Evolutionary conservation across 176 grass and related monocot species (phyloP).

Genomic region (Ensete ventricosum): DNA sequence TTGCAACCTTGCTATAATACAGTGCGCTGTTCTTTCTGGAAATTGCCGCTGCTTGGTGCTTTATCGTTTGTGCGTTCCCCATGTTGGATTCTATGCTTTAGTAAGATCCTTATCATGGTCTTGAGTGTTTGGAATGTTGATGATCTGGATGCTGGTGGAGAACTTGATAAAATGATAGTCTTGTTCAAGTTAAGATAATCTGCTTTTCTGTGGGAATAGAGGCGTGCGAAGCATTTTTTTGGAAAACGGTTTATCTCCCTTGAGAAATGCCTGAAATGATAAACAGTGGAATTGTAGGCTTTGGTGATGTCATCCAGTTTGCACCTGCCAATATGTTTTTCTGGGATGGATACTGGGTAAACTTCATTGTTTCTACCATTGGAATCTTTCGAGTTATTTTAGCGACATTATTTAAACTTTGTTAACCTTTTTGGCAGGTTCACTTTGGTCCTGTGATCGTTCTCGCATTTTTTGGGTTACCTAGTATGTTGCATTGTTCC

Average conservation of each 20-base stretch:
- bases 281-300: background rate
- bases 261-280: conserved; percentile 16
- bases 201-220: conserved; percentile 1
- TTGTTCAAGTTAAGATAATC: conserved; percentile 11
- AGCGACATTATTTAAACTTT: background rate
- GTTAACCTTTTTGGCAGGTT: conserved; percentile 20
- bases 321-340: conserved; percentile 3
- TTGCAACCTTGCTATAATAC: conserved; percentile 5
- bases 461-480: conserved; percentile 3
- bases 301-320: conserved; percentile 15
- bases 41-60: conserved; percentile 29
- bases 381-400: conserved; percentile 1
- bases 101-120: background rate
- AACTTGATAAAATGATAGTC: background rate
- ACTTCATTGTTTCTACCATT: conserved; percentile 14
- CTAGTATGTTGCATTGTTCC: background rate
- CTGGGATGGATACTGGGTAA: conserved; percentile 22
- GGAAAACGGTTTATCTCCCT: conserved; percentile 1
- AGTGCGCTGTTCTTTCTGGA: conserved; percentile 19
- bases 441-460: conserved; percentile 6
- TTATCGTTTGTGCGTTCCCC: conserved; percentile 18
- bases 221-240: background rate
- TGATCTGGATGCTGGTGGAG: background rate
- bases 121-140: conserved; percentile 8
- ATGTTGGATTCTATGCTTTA: conserved; percentile 16